Conservation (phyloP, 495 filamentous ascomycete genomes). For the Aspergillus steynii region DNA sequence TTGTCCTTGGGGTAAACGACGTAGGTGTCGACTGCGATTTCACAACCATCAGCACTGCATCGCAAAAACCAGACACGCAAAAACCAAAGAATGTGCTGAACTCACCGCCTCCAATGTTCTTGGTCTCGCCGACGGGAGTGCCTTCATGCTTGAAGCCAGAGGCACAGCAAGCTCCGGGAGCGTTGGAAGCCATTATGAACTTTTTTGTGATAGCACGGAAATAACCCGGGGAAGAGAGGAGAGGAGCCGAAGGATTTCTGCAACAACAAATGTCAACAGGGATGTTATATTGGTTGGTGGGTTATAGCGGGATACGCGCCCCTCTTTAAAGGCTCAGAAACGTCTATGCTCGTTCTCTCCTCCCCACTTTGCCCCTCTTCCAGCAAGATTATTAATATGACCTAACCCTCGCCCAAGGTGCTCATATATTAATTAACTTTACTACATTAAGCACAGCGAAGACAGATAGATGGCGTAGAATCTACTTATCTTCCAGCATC, state of each 20-base stretch:
- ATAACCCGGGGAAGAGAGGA: background rate
- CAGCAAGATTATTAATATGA: conserved; percentile 6
- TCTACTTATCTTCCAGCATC: background rate
- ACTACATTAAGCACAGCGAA: background rate
- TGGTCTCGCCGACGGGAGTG: conserved; percentile 40
- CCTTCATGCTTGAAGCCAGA: conserved; percentile 54
- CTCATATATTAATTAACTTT: background rate
- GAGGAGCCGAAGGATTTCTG: background rate
- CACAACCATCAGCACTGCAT: background rate
- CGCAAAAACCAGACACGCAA: background rate
- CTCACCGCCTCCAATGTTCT: conserved; percentile 43
- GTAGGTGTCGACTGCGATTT: conserved; percentile 41
- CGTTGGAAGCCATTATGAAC: conserved; percentile 57
- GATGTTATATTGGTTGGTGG: background rate
- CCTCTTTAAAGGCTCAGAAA: background rate
- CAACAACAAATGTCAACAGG: background rate
- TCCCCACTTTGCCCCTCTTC: conserved; percentile 8
- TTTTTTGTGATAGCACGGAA: conserved; percentile 1
- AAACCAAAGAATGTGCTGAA: conserved; percentile 1
- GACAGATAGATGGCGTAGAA: background rate
- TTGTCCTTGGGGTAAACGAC: conserved; percentile 41
- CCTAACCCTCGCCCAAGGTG: background rate
- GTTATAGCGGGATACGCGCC: background rate
- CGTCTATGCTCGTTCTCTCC: background rate
- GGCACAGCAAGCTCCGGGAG: conserved; percentile 57